Base-by-base conservation (phyloP, 495 filamentous ascomycete genomes). In the Terfezia boudieri region DNA sequence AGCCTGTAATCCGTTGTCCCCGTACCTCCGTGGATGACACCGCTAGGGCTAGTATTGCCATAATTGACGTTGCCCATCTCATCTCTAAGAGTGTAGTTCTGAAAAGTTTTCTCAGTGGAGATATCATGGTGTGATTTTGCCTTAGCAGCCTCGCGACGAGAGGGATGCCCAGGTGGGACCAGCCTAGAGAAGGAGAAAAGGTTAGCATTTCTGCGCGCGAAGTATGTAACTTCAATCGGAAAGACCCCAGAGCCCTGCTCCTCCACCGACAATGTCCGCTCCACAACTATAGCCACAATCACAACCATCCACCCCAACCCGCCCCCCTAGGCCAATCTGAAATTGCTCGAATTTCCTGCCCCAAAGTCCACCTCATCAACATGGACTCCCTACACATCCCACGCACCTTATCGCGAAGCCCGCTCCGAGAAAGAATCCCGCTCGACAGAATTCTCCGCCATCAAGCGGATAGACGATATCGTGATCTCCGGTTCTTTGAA, bases 221-320 rank as follows among this genome's bases (percentile, higher is more conserved):
- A 1, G 11, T 23, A 55, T n/a, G 9, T 8, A 20, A 36, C 17
- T 2, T 46, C 12, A n/a, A 53, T 38, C n/a, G 37, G 5, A 4
- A 10, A 53, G 11, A 36, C 51, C 5, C 65, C 62, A 53, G 72
- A 76, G 69, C n/a, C n/a, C n/a, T n/a, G n/a, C n/a, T n/a, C n/a
- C n/a, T n/a, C 61, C 86, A 84, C 65, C 90, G 90, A 37, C 84
- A 80, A 64, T 90, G 88, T 36, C 90, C 90, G 61, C 93, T 95
- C 16, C 67, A 70, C 51, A 88, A 96, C 68, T 78, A 96, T 16
- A 70, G 80, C 53, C 60, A 68, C 38, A 77, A 78, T 69, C 78
- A 93, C 67, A 58, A 67, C 23, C 57, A 67, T 36, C 74, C 73
- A 62, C 78, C 83, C 63, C 59, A 65, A 54, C 59, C 64, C 36